phyloP scores from a whole-genome alignment of 495 filamentous ascomycete genomes.

The Cercophora samala region DNA sequence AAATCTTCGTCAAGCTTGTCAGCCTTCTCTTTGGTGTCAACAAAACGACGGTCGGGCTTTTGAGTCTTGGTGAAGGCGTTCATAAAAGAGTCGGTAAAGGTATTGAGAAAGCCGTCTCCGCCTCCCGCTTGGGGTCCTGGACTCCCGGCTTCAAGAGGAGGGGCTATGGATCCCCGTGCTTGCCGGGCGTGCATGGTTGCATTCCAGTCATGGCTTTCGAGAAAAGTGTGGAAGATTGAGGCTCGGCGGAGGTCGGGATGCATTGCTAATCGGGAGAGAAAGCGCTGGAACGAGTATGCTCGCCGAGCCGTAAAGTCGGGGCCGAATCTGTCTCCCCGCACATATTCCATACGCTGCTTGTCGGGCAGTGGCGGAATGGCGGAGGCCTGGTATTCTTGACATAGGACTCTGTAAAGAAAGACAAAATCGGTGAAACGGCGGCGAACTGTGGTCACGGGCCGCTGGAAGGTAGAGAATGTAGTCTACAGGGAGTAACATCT shows the following conservation, averaged over 20 bases:
- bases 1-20: constrained; percentile 96
- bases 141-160: background rate
- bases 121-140: constrained; percentile 31
- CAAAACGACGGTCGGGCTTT: constrained; percentile 91
- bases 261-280: constrained; percentile 78
- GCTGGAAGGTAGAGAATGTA: constrained; percentile 88
- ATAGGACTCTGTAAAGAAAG: constrained; percentile 89
- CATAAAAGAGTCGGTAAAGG: constrained; percentile 91
- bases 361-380: constrained; percentile 94
- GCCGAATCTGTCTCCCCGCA: constrained; percentile 91
- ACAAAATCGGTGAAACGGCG: constrained; percentile 96
- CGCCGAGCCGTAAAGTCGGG: constrained; percentile 88
- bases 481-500: constrained; percentile 55
- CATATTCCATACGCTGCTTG: constrained; percentile 98
- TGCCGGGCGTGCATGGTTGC: constrained; percentile 81
- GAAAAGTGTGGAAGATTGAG: constrained; percentile 75
- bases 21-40: constrained; percentile 87
- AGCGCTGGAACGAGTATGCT: constrained; percentile 87
- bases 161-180: constrained; percentile 53
- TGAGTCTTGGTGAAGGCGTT: constrained; percentile 96
- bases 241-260: constrained; percentile 89
- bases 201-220: constrained; percentile 94
- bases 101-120: constrained; percentile 75
- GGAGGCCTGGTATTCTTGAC: constrained; percentile 79
- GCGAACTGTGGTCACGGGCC: constrained; percentile 68